A percentile compares a stretch with the other conserved stretches of the same genome.
These are phyloP conservation scores for Candida sp. DNA, from an alignment of 1,139 yeast genomes.

Conservation along the genomic window DNA sequence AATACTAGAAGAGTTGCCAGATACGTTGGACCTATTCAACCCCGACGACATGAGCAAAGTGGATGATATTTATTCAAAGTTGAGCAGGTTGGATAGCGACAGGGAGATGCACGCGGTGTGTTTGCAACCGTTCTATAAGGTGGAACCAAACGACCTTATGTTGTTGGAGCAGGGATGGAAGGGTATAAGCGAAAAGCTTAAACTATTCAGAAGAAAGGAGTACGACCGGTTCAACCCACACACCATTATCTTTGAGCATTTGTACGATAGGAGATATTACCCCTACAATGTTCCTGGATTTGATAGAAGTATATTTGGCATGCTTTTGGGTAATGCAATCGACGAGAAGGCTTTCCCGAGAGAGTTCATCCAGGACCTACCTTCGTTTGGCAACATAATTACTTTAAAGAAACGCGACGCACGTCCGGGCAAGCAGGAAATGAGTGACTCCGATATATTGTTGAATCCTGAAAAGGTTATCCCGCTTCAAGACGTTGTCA, in stretches of 20 bases:
- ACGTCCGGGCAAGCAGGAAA: conserved; percentile 37
- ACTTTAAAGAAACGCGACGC: conserved; percentile 41
- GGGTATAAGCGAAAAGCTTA: conserved; percentile 41
- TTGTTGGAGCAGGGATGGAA: conserved; percentile 39
- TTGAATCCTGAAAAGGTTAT: conserved; percentile 22
- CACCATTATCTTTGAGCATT: conserved; percentile 1
- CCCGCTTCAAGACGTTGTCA: conserved; percentile 6
- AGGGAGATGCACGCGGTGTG: too few relatives aligned
- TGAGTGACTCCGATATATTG: conserved; percentile 12
- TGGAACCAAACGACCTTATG: conserved; percentile 35
- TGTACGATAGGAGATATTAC: conserved; percentile 7
- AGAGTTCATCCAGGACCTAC: conserved; percentile 47
- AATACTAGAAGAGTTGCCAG: conserved; percentile 39
- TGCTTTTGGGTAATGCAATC: too few relatives aligned
- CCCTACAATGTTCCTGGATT: conserved; percentile 51
- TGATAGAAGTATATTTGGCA: conserved; percentile 44
- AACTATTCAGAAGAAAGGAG: conserved; percentile 39
- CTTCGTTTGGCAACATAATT: conserved; percentile 28
- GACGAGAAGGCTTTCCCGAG: conserved; percentile 33
- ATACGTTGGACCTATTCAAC: conserved; percentile 38
- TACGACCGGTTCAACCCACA: conserved; percentile 22
- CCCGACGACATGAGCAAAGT: conserved; percentile 32
- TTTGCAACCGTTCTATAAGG: conserved; percentile 42
- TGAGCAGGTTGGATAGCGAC: conserved; percentile 41
- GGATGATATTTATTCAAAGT: conserved; percentile 33